A percentile compares a stretch with the other conserved stretches of the same genome.
phyloP scores from a whole-genome alignment of 2,329 filamentous ascomycete genomes.

The Aspergillus quadrilineatus region DNA sequence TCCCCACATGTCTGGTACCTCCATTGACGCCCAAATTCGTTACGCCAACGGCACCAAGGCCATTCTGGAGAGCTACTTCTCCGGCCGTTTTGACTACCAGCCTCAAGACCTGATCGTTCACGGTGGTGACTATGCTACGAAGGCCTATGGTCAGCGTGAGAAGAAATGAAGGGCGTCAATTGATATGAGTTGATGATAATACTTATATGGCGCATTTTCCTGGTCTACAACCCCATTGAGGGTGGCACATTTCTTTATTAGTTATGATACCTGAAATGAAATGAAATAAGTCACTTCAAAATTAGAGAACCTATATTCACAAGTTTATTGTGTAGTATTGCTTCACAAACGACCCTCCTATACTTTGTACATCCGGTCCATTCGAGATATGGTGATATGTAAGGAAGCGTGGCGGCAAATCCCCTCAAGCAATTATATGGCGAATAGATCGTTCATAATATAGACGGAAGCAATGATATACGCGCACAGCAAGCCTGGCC shows the following conservation, averaged over 20 bases:
- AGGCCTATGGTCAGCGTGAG: conserved; percentile 77
- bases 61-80: conserved; percentile 89
- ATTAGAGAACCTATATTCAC: not conserved
- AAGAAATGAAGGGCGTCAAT: conserved; percentile 18
- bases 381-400: too few species aligned
- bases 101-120: conserved; percentile 88
- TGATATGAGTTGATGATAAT: conserved; percentile 15
- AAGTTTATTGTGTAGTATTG: too few species aligned
- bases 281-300: not conserved
- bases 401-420: too few species aligned
- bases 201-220: conserved; percentile 17
- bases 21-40: conserved; percentile 93
- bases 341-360: too few species aligned
- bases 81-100: conserved; percentile 81
- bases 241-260: conserved; percentile 5
- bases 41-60: conserved; percentile 85
- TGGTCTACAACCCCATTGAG: conserved; percentile 2
- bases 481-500: not conserved
- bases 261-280: conserved; percentile 25
- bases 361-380: too few species aligned
- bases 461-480: too few species aligned
- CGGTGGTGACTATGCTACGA: conserved; percentile 89
- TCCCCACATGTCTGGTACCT: conserved; percentile 97
- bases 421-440: too few species aligned
- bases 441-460: not conserved